A percentile compares a stretch with the other conserved stretches of the same genome.
These are phyloP conservation scores for Aspergillus olivimuriae DNA, from an alignment of 495 filamentous ascomycete genomes.

Conservation along the genomic window DNA sequence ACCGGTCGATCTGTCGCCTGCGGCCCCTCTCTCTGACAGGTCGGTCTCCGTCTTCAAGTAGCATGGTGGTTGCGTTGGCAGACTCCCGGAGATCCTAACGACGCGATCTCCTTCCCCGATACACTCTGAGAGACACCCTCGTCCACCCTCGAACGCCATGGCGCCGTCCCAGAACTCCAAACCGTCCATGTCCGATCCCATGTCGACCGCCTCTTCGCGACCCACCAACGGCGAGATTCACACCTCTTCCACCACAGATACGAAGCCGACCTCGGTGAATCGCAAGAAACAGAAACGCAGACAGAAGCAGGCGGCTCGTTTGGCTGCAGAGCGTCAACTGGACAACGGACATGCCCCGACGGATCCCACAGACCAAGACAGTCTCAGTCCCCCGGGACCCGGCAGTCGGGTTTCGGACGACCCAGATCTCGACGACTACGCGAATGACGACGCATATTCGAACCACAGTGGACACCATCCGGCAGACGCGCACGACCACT, in stretches of 20 bases:
- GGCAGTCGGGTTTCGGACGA: constrained; percentile 26
- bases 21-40: constrained; percentile 11
- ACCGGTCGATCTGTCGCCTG: neutral
- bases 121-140: too few relatives aligned
- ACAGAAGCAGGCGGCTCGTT: constrained; percentile 66
- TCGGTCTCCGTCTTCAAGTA: constrained; percentile 12
- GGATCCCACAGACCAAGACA: constrained; percentile 17
- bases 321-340: constrained; percentile 48
- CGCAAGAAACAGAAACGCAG: constrained; percentile 89
- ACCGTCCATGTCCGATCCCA: constrained; percentile 27
- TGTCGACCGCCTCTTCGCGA: constrained; percentile 26
- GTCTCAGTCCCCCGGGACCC: constrained; percentile 7
- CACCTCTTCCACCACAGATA: constrained; percentile 23
- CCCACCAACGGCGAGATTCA: constrained; percentile 29
- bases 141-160: constrained; percentile 18
- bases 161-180: constrained; percentile 21
- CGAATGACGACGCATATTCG: constrained; percentile 13
- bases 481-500: neutral
- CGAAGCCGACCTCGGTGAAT: constrained; percentile 55
- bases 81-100: constrained; percentile 5
- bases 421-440: constrained; percentile 22
- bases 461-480: constrained; percentile 13
- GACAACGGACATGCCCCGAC: constrained; percentile 20
- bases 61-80: constrained; percentile 12
- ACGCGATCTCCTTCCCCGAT: neutral